phyloP scores from a whole-genome alignment of 108 stramenopile species.

The Cylindrotheca closterium region DNA sequence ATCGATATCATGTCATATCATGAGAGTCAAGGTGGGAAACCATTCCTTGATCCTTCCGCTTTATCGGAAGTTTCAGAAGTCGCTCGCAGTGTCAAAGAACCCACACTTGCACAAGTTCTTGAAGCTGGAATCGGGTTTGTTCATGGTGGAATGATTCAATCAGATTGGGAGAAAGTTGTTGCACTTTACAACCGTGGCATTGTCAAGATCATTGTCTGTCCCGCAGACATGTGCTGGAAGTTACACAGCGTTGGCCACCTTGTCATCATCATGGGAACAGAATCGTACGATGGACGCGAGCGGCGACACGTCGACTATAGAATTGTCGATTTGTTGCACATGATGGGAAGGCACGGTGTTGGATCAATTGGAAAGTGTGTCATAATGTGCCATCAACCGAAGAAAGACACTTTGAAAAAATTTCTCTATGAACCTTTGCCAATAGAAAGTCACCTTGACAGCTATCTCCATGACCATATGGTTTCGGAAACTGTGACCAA shows the following conservation, averaged over 20 bases:
- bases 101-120: constrained; percentile 85
- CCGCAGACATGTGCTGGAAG: constrained; percentile 88
- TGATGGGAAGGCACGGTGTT: constrained; percentile 87
- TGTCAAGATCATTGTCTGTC: constrained; percentile 85
- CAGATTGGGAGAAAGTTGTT: constrained; percentile 75
- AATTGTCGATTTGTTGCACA: constrained; percentile 91
- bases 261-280: constrained; percentile 96
- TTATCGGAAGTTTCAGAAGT: constrained; percentile 21
- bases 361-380: constrained; percentile 81
- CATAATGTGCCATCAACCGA: constrained; percentile 92
- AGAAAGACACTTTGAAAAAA: constrained; percentile 93
- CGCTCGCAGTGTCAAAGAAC: constrained; percentile 53
- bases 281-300: constrained; percentile 91
- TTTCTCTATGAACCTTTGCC: constrained; percentile 96
- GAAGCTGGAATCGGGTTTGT: constrained; percentile 91
- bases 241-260: constrained; percentile 69
- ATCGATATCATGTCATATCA: constrained; percentile 96
- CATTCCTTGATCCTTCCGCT: constrained; percentile 40
- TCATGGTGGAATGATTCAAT: constrained; percentile 85
- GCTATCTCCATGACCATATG: constrained; percentile 95
- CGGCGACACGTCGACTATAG: constrained; percentile 94
- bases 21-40: constrained; percentile 58
- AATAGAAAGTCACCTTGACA: constrained; percentile 96
- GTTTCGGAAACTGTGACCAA: constrained; percentile 96
- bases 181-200: constrained; percentile 64